Percentiles rank a stretch among this genome's conserved stretches.
phyloP scores from a whole-genome alignment of 1,284 basidiomycete genomes.

The Boletus semigastroideus region DNA sequence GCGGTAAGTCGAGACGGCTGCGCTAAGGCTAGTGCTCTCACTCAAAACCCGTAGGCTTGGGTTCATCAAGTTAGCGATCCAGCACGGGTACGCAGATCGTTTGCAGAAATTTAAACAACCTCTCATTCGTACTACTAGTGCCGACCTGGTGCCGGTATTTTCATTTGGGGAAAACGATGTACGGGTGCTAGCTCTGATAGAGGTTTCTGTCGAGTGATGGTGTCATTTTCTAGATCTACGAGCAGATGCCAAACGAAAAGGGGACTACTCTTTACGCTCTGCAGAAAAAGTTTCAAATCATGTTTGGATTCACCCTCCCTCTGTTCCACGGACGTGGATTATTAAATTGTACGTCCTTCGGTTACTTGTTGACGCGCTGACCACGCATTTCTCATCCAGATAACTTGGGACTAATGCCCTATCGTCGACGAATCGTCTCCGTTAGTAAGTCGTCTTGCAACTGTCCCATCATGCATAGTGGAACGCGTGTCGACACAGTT shows the following conservation, averaged over 20 bases:
- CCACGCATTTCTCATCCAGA: conserved; percentile 43
- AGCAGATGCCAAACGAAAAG: conserved; percentile 93
- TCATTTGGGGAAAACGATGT: conserved; percentile 99
- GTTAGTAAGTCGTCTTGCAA: conserved; percentile 67
- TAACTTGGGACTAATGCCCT: conserved; percentile 90
- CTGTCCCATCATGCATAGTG: background rate
- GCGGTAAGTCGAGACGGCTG: conserved; percentile 43
- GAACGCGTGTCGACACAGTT: conserved; percentile 45
- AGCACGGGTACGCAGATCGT: conserved; percentile 67
- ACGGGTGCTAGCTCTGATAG: conserved; percentile 30
- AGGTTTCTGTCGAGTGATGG: background rate
- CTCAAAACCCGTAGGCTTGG: conserved; percentile 56
- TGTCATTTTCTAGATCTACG: conserved; percentile 68
- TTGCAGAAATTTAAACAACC: background rate
- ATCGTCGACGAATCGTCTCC: conserved; percentile 90
- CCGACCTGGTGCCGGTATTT: conserved; percentile 92
- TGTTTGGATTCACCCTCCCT: conserved; percentile 97
- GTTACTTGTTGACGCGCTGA: background rate
- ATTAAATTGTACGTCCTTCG: conserved; percentile 72
- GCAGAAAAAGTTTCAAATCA: conserved; percentile 86
- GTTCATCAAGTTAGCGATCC: conserved; percentile 96
- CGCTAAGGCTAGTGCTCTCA: background rate
- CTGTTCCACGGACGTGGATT: conserved; percentile 90
- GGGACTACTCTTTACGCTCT: conserved; percentile 87
- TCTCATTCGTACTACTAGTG: conserved; percentile 44